Evolutionary conservation across 495 filamentous ascomycete species (phyloP).

Genomic region (Jackrogersella minutella): DNA sequence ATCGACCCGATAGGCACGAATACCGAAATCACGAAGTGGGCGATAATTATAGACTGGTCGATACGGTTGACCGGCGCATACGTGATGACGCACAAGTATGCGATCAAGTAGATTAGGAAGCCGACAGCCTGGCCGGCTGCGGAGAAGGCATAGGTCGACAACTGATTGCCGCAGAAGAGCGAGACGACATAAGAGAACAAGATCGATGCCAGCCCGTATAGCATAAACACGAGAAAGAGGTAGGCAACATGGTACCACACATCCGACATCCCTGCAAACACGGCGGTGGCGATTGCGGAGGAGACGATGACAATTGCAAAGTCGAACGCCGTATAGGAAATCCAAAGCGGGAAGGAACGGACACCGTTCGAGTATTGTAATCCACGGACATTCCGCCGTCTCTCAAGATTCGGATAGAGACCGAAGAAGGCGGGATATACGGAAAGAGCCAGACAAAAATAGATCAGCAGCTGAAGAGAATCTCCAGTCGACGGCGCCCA

Average conservation of each 20-base stretch:
- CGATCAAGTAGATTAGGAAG: conserved; percentile 81
- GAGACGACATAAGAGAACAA: conserved; percentile 75
- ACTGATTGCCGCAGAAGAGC: conserved; percentile 70
- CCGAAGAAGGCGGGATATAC: conserved; percentile 86
- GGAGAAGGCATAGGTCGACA: conserved; percentile 77
- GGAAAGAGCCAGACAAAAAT: conserved; percentile 77
- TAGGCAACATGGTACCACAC: conserved; percentile 74
- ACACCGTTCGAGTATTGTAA: conserved; percentile 90
- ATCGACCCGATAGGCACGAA: conserved; percentile 76
- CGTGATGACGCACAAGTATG: conserved; percentile 71
- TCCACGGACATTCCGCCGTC: conserved; percentile 76
- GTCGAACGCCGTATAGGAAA: conserved; percentile 81
- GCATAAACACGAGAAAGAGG: conserved; percentile 72
- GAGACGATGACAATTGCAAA: conserved; percentile 70
- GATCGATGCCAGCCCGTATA: conserved; percentile 73
- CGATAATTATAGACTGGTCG: conserved; percentile 64
- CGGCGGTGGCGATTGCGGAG: conserved; percentile 64
- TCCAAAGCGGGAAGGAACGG: conserved; percentile 73
- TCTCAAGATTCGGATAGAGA: conserved; percentile 83
- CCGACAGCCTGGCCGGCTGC: conserved; percentile 76
- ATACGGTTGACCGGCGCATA: conserved; percentile 69
- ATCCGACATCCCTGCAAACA: conserved; percentile 66
- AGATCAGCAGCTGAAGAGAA: conserved; percentile 79
- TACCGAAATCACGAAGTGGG: conserved; percentile 72
- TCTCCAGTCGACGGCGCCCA: conserved; percentile 69